A percentile compares a stretch with the other conserved stretches of the same genome.
Evolutionary conservation across 371 early-diverging fungal genomes (phyloP).

Genomic region (Mortierella sp.): DNA sequence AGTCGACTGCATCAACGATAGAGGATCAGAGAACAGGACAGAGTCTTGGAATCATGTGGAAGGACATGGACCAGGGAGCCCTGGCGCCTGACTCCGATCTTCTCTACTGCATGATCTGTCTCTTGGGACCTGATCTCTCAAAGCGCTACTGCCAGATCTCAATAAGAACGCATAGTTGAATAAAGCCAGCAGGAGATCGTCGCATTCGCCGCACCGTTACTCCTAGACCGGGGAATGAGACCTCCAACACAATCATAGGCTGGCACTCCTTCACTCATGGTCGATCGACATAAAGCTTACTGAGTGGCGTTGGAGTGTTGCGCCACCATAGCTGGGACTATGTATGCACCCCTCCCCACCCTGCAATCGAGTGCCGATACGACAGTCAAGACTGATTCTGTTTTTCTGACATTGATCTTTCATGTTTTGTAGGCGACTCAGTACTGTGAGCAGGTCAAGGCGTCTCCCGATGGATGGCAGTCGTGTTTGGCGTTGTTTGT

Average conservation of each 20-base stretch:
- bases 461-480: conserved; percentile 87
- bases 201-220: neutral
- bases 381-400: neutral
- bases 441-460: conserved; percentile 86
- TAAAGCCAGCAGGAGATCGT: conserved; percentile 1
- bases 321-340: neutral
- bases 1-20: neutral
- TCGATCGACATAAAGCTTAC: neutral
- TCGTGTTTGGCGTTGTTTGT: conserved; percentile 84
- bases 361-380: neutral
- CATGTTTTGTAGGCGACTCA: conserved; percentile 76
- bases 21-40: neutral
- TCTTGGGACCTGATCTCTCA: neutral
- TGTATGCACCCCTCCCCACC: neutral
- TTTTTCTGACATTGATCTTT: neutral
- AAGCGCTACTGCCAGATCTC: neutral
- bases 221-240: neutral
- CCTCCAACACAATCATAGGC: neutral
- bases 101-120: neutral
- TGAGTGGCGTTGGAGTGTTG: neutral
- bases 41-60: neutral
- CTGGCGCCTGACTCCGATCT: neutral
- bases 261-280: neutral
- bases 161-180: neutral
- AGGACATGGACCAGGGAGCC: neutral